Evolutionary conservation across 176 grass and related monocot species (phyloP), one percentile per base, ranked within the genome.

Genomic region (Tuctoria greenei): DNA sequence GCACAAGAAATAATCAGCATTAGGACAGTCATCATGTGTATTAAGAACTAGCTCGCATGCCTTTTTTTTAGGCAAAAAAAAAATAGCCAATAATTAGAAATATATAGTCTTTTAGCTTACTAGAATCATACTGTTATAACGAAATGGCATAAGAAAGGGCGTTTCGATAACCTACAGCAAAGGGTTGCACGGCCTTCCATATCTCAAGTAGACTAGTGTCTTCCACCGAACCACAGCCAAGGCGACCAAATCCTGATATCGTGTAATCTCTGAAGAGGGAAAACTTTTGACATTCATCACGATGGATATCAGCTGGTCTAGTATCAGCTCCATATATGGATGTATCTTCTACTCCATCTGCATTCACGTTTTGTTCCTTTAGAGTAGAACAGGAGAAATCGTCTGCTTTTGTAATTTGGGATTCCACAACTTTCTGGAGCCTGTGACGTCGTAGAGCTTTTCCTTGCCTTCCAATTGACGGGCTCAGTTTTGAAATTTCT

Each of bases 381-480:
- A 34, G 61, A 71, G 45, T 64, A 67, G 59, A 77, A 74, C 17
- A 87, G n/a, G 50, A 54, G 62, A 76, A 63, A 66, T 49, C 42
- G 28, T 56, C 67, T 41, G 0, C 59, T 83, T 60, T 67, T 18
- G 67, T 14, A 49, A 71, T 73, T 14, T 77, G 70, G 34, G 85
- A 90, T 83, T 95, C 89, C 71, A 92, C 39, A 84, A 87, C 79
- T 75, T 85, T 92, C 61, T 44, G 46, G 68, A 86, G 76, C 69
- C 74, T 90, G 83, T 81, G 95, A 43, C 83, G 82, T 21, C 83
- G 79, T 55, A 99, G 76, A 84, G 95, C 87, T 92, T 95, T 99
- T 75, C 92, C 95, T 86, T 95, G 87, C 57, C 92, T 88, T 73
- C 87, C 95, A 74, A 99, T 95, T 64, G 95, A 99, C 77, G 87